Evolutionary conservation across 495 filamentous ascomycete species (phyloP).

Genomic region (Hypoxylon fragiforme): DNA sequence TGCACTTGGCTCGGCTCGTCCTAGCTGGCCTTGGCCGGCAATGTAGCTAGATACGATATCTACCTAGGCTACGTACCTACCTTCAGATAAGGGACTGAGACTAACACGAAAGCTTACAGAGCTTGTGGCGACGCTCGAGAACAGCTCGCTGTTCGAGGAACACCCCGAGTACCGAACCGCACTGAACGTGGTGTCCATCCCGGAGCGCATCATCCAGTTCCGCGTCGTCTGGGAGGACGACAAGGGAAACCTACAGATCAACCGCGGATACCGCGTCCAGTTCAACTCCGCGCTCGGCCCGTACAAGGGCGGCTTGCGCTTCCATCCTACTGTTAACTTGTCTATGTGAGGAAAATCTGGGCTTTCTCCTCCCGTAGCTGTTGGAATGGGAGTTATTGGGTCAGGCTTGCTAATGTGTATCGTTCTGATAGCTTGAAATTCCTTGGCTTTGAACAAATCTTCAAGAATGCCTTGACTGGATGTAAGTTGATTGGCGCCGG

Average conservation of each 20-base stretch:
- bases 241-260: constrained; percentile 84
- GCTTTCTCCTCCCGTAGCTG: neutral
- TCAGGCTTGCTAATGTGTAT: constrained; percentile 26
- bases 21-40: neutral
- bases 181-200: constrained; percentile 83
- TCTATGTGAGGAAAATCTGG: constrained; percentile 60
- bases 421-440: constrained; percentile 74
- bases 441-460: constrained; percentile 98
- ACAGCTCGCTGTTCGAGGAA: constrained; percentile 89
- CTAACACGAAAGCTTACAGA: constrained; percentile 55
- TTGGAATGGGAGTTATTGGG: neutral
- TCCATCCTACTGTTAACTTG: constrained; percentile 96
- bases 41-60: no score
- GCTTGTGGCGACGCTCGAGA: constrained; percentile 89
- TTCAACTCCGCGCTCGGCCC: constrained; percentile 98
- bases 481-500: constrained; percentile 69
- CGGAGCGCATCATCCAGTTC: constrained; percentile 97
- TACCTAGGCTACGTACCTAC: no score
- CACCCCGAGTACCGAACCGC: constrained; percentile 92
- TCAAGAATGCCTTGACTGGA: constrained; percentile 99
- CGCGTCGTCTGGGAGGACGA: constrained; percentile 97
- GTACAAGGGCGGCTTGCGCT: constrained; percentile 96
- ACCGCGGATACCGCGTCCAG: constrained; percentile 95
- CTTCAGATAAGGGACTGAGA: no score
- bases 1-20: neutral